A percentile compares a stretch with the other conserved stretches of the same genome.
Conservation (phyloP, 805 yeast genomes). For the Suhomyces xylopsoci region DNA sequence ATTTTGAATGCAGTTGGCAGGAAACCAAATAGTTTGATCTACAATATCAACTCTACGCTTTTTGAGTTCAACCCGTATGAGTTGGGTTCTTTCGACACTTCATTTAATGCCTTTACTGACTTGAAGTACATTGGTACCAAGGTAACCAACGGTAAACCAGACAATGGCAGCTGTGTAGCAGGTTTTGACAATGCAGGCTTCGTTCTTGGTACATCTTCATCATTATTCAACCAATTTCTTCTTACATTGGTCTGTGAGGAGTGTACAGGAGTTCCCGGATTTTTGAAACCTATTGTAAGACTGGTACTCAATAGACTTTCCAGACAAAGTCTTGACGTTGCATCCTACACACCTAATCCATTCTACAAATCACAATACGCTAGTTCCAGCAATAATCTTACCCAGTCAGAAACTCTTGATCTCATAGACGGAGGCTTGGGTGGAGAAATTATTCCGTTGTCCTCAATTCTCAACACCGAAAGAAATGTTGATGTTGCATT, state of each 20-base stretch:
- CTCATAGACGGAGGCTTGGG: conserved; percentile 42
- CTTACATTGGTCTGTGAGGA: conserved; percentile 33
- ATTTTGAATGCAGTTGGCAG: conserved; percentile 36
- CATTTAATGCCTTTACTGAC: conserved; percentile 38
- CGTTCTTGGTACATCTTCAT: conserved; percentile 38
- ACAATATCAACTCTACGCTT: conserved; percentile 35
- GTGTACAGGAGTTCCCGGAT: conserved; percentile 22
- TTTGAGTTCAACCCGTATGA: conserved; percentile 42
- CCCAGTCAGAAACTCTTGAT: conserved; percentile 26
- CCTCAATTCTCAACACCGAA: conserved; percentile 31
- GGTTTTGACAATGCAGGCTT: conserved; percentile 42
- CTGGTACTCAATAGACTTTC: conserved; percentile 26
- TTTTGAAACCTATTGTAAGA: conserved; percentile 24
- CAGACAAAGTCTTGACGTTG: conserved; percentile 26
- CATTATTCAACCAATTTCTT: conserved; percentile 36
- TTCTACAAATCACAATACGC: conserved; percentile 31
- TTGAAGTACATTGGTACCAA: conserved; percentile 35
- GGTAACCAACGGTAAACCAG: conserved; percentile 30
- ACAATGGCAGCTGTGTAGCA: conserved; percentile 21
- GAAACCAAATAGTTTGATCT: conserved; percentile 27
- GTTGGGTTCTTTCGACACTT: conserved; percentile 41
- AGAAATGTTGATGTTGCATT: conserved; percentile 35
- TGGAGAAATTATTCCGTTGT: conserved; percentile 35
- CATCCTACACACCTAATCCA: conserved; percentile 37
- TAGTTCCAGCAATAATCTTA: conserved; percentile 19